Evolutionary conservation across 805 yeast genomes (phyloP), one percentile per base, ranked within the genome.

Genomic region (Cyberlindnera veronae): DNA sequence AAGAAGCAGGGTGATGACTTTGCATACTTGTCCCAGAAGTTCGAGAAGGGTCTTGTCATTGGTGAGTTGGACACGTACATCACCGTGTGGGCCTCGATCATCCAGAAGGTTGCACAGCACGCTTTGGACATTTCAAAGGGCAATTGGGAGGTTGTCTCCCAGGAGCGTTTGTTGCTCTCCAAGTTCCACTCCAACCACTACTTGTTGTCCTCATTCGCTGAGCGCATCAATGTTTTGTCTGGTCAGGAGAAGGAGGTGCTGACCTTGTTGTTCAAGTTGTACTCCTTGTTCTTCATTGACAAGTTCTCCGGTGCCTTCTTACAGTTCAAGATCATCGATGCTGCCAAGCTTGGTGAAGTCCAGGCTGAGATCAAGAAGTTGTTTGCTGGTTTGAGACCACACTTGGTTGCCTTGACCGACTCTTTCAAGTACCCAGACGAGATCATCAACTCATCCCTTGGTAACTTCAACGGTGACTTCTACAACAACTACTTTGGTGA

Each of bases 371-470:
- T 76, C 39, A 71, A 71, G 31, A 58, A 58, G 35, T 58, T 79
- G 46, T 64, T 83, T 48, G 61, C 67, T 19, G 66, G 64, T 19
- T 58, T 83, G 29, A 71, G 96, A 61, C 75, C 77, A 22, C 78
- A 83, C 54, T 84, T 83, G 39, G 77, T 87, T 60, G 83, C 84
- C 1, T 69, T 85, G 53, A 84, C 95, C 5, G 97, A 89, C 63
- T 74, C 95, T 1, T 89, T 89, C 71, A 78, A 83, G 63, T 72
- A 84, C 48, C 78, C 87, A 29, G 96, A 89, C 64, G 82, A 74
- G 59, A 76, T 84, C 67, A 72, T 89, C 57, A 85, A 88, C 61
- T 79, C 96, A 0, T 81, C 93, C 5, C 74, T 89, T 42, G 97
- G 96, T 34, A 72, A 70, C 42, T 81, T 74, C 63, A 79, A 84